phyloP scores from a whole-genome alignment of 768 basidiomycete species.

The Astraeus odoratus region DNA sequence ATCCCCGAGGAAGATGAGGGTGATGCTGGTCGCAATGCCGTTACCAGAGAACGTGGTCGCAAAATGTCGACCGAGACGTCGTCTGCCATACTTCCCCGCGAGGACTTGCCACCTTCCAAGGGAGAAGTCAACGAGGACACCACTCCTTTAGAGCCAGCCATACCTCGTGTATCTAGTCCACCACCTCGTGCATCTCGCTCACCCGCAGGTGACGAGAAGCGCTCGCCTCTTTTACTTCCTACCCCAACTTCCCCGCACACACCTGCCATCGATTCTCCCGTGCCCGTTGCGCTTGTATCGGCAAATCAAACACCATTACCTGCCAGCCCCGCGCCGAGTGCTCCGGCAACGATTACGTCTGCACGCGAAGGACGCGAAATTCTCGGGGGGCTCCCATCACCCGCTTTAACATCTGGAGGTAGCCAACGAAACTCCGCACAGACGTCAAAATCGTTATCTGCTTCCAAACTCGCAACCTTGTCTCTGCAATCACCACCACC shows the following conservation, averaged over 20 bases:
- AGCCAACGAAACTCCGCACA: slow-evolving; percentile 20
- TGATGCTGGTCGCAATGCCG: slow-evolving; percentile 28
- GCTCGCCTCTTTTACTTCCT: slow-evolving; percentile 18
- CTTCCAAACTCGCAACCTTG: slow-evolving; percentile 17
- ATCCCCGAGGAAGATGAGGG: slow-evolving; percentile 71
- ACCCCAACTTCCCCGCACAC: slow-evolving; percentile 23
- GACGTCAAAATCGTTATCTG: slow-evolving; percentile 34
- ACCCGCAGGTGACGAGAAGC: slow-evolving; percentile 10
- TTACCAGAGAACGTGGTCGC: slow-evolving; percentile 17
- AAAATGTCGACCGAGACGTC: slow-evolving; percentile 20
- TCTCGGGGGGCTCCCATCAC: slow-evolving; percentile 25
- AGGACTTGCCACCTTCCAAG: slow-evolving; percentile 2
- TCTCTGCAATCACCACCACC: slow-evolving; percentile 13
- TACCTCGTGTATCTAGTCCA: slow-evolving; percentile 10
- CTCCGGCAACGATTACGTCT: not conserved
- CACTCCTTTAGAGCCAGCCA: slow-evolving; percentile 10
- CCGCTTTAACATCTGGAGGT: slow-evolving; percentile 20
- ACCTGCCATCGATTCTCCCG: slow-evolving; percentile 16
- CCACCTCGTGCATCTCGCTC: slow-evolving; percentile 17
- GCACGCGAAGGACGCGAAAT: slow-evolving; percentile 17
- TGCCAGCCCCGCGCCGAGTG: slow-evolving; percentile 18
- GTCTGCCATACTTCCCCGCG: slow-evolving; percentile 29
- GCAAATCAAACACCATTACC: slow-evolving; percentile 15
- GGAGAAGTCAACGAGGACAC: slow-evolving; percentile 12
- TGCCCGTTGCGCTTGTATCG: slow-evolving; percentile 17